Evolutionary conservation across 345 rosid species (phyloP), one percentile per base, ranked within the genome.

Genomic region (Diplotaxis tenuifolia): DNA sequence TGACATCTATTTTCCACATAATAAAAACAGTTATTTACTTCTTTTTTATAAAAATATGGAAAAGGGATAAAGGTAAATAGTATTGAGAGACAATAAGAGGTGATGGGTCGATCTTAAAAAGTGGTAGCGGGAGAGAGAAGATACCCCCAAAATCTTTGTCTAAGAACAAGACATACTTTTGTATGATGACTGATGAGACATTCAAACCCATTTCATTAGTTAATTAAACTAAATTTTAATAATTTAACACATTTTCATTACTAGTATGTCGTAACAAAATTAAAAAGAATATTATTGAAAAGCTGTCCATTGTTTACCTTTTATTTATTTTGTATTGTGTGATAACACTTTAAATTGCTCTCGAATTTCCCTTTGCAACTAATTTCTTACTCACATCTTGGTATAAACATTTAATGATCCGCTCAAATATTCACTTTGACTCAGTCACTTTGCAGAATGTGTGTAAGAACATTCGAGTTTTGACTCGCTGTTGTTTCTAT

Each of bases 61-160:
- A 49, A 47, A 31, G 22, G 50, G 59, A 10, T 71, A 60, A 71
- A 60, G 12, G 60, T n/a, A 61, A 71, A 71, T 58, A 69, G 63
- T 42, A 12, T 3, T 38, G 50, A 60, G 22, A 59, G 36, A 22
- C 52, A 40, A 71, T 61, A 62, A 71, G 69, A 63, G 63, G 28
- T 62, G 54, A 72, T 36, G 29, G 58, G 76, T 64, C 65, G 38
- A 56, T 54, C 29, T 72, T 50, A 71, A 52, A 29, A 27, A 59
- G 59, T 60, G 21, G 36, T 45, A 32, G 29, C 58, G 60, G 16
- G 80, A 76, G 83, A 75, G 73, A 63, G 67, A 81, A 84, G 86
- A 84, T 85, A 77, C 82, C 71, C 73, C 7, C 42, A 79, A 31
- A 84, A 86, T 82, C 85, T 86, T 76, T 86, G 86, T 82, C 89